A percentile compares a stretch with the other conserved stretches of the same genome.
Conservation (phyloP, 1,284 basidiomycete genomes). For the Laetiporus sulphureus region DNA sequence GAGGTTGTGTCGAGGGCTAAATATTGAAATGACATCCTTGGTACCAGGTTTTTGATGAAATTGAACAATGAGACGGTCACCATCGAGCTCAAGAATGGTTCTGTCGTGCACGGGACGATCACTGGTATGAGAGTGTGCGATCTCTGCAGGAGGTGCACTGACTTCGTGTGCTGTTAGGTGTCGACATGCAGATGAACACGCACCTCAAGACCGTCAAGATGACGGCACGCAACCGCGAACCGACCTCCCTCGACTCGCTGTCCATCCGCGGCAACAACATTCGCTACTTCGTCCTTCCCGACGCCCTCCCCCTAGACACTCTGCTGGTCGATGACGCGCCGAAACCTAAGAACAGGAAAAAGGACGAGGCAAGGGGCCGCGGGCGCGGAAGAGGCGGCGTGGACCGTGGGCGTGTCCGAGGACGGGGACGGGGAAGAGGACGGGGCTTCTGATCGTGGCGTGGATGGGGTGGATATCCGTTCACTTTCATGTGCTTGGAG, state of each 20-base stretch:
- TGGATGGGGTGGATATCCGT: neutral
- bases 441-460: constrained; percentile 19
- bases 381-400: constrained; percentile 47
- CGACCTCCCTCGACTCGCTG: constrained; percentile 75
- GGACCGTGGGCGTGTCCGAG: constrained; percentile 41
- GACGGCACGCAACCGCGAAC: constrained; percentile 85
- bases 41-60: constrained; percentile 93
- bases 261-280: constrained; percentile 92
- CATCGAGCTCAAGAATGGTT: constrained; percentile 97
- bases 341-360: constrained; percentile 87
- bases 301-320: constrained; percentile 94
- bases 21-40: neutral
- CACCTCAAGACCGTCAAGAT: constrained; percentile 97
- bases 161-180: constrained; percentile 52
- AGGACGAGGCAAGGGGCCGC: constrained; percentile 63
- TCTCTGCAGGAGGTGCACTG: no score
- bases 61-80: constrained; percentile 99
- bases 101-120: constrained; percentile 93
- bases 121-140: constrained; percentile 62
- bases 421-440: constrained; percentile 31
- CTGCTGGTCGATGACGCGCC: constrained; percentile 97
- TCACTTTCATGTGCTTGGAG: neutral
- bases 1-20: no score
- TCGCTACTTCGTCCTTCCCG: constrained; percentile 93
- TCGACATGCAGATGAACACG: constrained; percentile 98